Evolutionary conservation across 2,329 filamentous ascomycete species (phyloP).

Genomic region (Claviceps pazoutovae): DNA sequence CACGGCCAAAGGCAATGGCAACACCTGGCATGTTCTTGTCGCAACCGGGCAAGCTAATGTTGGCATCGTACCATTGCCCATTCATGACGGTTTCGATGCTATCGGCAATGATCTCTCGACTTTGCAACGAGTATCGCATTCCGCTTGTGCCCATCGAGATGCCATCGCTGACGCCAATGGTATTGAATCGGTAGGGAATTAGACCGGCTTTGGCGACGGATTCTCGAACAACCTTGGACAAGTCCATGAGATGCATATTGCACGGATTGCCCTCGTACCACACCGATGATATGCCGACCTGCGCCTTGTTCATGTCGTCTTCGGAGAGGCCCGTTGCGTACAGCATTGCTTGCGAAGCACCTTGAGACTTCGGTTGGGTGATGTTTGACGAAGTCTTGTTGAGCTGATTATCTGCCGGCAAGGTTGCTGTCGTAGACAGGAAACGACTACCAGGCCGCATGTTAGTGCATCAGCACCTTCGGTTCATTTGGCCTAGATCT

Average conservation of each 20-base stretch:
- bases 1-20: conserved; percentile 81
- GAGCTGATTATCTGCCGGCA: conserved; percentile 41
- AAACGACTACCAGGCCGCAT: conserved; percentile 26
- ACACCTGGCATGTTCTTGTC: conserved; percentile 99
- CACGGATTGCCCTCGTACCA: conserved; percentile 98
- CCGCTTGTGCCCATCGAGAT: conserved; percentile 98
- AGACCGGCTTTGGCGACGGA: conserved; percentile 57
- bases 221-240: conserved; percentile 60
- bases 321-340: conserved; percentile 86
- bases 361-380: conserved; percentile 95
- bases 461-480: background rate
- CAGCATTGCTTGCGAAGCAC: conserved; percentile 96
- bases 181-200: conserved; percentile 96
- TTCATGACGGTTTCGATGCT: conserved; percentile 98
- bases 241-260: conserved; percentile 95
- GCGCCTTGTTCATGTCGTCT: conserved; percentile 85
- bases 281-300: conserved; percentile 94
- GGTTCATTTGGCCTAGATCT: background rate
- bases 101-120: conserved; percentile 91
- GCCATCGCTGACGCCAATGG: conserved; percentile 90
- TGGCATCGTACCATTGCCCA: conserved; percentile 96
- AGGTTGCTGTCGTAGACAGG: conserved; percentile 35
- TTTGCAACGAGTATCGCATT: conserved; percentile 92
- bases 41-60: conserved; percentile 91
- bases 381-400: conserved; percentile 77